Evolutionary conservation across 1,139 yeast species (phyloP).

Genomic region (Diutina catenulata): DNA sequence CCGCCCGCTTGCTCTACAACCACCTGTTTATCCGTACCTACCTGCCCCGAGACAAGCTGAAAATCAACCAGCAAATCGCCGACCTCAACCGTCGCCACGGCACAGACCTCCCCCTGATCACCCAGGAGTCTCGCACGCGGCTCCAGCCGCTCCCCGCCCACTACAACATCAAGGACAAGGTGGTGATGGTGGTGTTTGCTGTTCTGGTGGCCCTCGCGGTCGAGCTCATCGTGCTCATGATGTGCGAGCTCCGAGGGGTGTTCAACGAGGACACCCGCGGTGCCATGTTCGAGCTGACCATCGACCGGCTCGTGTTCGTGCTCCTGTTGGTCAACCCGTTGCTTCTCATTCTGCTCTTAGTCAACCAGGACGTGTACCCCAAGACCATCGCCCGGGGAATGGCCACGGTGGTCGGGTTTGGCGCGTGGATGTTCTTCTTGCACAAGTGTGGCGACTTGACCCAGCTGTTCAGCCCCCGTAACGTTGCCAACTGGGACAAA

Average conservation of each 20-base stretch:
- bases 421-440: constrained; percentile 21
- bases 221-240: constrained; percentile 23
- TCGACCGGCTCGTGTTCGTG: constrained; percentile 21
- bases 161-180: constrained; percentile 6
- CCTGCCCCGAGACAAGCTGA: constrained; percentile 8
- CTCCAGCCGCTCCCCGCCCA: constrained; percentile 8
- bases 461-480: constrained; percentile 13
- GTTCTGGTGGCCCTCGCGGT: constrained; percentile 20
- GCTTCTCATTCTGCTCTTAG: constrained; percentile 18
- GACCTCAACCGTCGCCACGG: constrained; percentile 11
- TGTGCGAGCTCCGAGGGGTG: constrained; percentile 25
- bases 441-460: constrained; percentile 24
- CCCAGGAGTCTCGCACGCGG: constrained; percentile 11
- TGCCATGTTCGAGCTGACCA: constrained; percentile 19
- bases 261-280: constrained; percentile 15
- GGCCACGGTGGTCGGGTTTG: constrained; percentile 14
- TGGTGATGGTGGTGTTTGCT: constrained; percentile 20
- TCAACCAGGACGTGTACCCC: constrained; percentile 16
- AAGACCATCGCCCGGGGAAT: constrained; percentile 6
- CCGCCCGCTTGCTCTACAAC: constrained; percentile 15
- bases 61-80: constrained; percentile 15
- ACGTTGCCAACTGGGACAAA: constrained; percentile 10
- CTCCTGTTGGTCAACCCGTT: constrained; percentile 25
- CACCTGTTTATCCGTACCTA: constrained; percentile 15
- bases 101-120: constrained; percentile 12